Evolutionary conservation across 2,329 filamentous ascomycete species (phyloP), one percentile per base, ranked within the genome.

Genomic region (Xylariaceae sp.): DNA sequence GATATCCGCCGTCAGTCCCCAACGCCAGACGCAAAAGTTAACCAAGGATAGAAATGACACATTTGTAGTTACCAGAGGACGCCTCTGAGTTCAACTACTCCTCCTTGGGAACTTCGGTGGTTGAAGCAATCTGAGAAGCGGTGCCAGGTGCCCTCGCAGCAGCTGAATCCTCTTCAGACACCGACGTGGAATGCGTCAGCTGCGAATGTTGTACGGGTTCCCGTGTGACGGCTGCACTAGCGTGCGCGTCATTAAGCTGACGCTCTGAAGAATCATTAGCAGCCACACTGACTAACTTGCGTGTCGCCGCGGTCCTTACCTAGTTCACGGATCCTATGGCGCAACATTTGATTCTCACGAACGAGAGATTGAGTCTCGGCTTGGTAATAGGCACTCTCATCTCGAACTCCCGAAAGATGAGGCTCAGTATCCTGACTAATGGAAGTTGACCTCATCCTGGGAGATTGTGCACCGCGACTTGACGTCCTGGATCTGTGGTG

Each of bases 341-440:
- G 81, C 38, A 91, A 68, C 86, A 91, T 89, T 64, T 90, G 86
- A 52, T 90, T 91, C 67, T 90, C 87, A 19, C 87, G 73, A 17
- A 81, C 76, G 54, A 91, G 64, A 66, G 80, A 89, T 64, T 88
- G 84, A 1, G 85, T 88, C 65, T 91, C 87, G 4, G 86, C 86
- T 61, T 89, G 85, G 55, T 90, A 90, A 60, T 89, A 89, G 1
- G 83, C 82, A 49, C 76, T 82, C 60, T 90, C 86, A 54, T 89
- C 86, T 15, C 85, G 72, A 7, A 76, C 77, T n/a, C 76, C 77
- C 2, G 85, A 70, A 36, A 75, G 64, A 67, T 74, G 79, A 22
- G 59, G 53, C 38, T 88, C 82, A 26, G 73, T 75, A 41, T 83
- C 79, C 15, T 65, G 74, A 42, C 75, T 75, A 50, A 81, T 78